Evolutionary conservation across 2,329 filamentous ascomycete genomes (phyloP), one percentile per base, ranked within the genome.

Genomic region (Sarocladium brachiariae): DNA sequence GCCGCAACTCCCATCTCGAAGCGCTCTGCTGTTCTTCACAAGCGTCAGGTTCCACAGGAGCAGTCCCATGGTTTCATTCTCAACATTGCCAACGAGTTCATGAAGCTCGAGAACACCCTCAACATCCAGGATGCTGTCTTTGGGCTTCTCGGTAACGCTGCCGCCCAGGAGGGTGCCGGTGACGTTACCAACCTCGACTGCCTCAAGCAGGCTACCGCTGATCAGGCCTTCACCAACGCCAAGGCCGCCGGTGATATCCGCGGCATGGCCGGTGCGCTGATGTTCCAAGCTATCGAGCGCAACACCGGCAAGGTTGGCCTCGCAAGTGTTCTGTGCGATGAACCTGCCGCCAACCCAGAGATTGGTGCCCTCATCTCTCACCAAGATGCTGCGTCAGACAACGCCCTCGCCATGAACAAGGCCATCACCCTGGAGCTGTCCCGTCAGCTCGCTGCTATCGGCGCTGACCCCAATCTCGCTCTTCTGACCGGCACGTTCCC

Each of bases 301-400:
- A 78, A 77, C 61, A 76, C 71, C 3, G 72, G 65, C 11, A 37
- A n/a, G 4, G 46, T 49, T 37, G 46, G 46, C 18, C 30, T 37
- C 19, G 33, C 30, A n/a, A 81, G 77, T 43, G 77, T 73, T 27
- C 65, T 75, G 46, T 87, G 83, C 69, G 73, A 65, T 65, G 62
- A 80, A 59, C 70, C 65, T 35, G 78, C 83, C 14, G 70, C 72
- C 52, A 87, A 87, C 66, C 74, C 82, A 2, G 82, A 86, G 68
- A 84, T 87, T 58, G 76, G 73, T 24, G 80, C 80, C 38, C 63
- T 87, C 53, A 67, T 71, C 50, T 81, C 84, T 65, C 83, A 86
- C 65, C 82, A 87, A 66, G 83, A 87, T 62, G 81, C 83, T 24
- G 83, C 83, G 18, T 78, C 78, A 1, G 61, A 71, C 2, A 75